Base-by-base conservation (phyloP, 2,329 filamentous ascomycete species). In the Xylaria sp. region DNA sequence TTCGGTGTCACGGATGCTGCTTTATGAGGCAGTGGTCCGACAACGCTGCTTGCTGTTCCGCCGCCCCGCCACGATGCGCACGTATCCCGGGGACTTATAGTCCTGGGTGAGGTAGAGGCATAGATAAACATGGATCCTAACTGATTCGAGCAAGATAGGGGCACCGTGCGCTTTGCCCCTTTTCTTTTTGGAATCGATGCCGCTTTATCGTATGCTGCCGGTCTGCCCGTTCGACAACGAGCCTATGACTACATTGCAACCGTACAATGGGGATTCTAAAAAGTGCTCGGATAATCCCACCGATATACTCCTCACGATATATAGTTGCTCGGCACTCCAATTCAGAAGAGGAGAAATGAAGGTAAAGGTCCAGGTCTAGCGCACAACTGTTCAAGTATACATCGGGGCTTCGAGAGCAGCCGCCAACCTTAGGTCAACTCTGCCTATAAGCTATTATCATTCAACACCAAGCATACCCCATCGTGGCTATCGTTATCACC, bases 21-120 rank as follows among this genome's bases (percentile, higher is more conserved):
- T 76, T 76, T 76, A 65, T 25, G 34, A 41, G 72, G 69, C 61
- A 63, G 67, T 52, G 69, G 69, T 58, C 74, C 72, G 74, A 72
- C 75, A 75, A 74, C 75, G 73, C 75, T 77, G 67, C 57, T 61
- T 60, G 18, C 65, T 56, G 73, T 74, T 73, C 74, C 75, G 76
- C 48, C 63, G 54, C 61, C 52, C 69, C 63, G 57, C 59, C 58
- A 61, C 65, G 69, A 74, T 73, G 67, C 65, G n/a, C 48, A 52
- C 46, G 28, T 28, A 15, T 37, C 25, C 34, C 15, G 8, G 18
- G 23, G 23, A 44, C n/a, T 31, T 31, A 44, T n/a, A 13, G n/a
- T 20, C 4, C 31, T 23, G 37, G 25, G 39, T 6, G 41, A 55
- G 52, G 23, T 41, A 25, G 25, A 46, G 48, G 13, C 51, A 55